Conservation (phyloP, 108 stramenopile species). For the Aurantiochytrium sp. region DNA sequence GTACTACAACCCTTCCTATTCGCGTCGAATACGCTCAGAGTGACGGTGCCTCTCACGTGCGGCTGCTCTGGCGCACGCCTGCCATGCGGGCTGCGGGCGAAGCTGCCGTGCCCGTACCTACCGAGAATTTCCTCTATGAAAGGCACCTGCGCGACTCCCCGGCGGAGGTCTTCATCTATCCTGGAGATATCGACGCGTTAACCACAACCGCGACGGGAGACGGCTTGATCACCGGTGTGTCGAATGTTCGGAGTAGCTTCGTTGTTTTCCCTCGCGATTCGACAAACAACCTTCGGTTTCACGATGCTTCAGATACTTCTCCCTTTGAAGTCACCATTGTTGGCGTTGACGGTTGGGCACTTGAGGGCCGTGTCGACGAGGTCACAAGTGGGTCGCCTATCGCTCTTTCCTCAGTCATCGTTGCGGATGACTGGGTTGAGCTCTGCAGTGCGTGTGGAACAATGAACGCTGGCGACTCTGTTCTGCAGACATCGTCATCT, state of each 20-base stretch:
- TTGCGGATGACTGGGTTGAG: conserved; percentile 5
- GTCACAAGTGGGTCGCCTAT: background rate
- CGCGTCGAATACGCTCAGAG: conserved; percentile 46
- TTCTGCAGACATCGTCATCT: conserved; percentile 15
- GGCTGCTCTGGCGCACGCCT: conserved; percentile 40
- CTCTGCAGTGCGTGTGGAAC: background rate
- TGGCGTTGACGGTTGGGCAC: conserved; percentile 65
- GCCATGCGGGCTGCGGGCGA: background rate
- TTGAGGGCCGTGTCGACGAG: conserved; percentile 51
- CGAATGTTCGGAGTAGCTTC: conserved; percentile 52
- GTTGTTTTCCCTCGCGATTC: conserved; percentile 52
- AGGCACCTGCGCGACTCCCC: conserved; percentile 47
- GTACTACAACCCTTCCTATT: conserved; percentile 34
- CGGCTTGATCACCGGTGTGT: conserved; percentile 47
- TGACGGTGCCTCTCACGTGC: conserved; percentile 41
- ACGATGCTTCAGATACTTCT: conserved; percentile 43
- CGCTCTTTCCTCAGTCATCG: background rate
- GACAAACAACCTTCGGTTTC: conserved; percentile 50
- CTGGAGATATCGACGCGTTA: conserved; percentile 30
- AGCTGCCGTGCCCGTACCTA: conserved; percentile 36
- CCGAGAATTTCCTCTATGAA: conserved; percentile 42
- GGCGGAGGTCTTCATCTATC: conserved; percentile 26
- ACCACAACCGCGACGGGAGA: conserved; percentile 47
- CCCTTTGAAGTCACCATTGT: conserved; percentile 45
- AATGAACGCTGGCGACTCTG: background rate